These are phyloP conservation scores for Neonothopanus nambi DNA, from an alignment of 1,284 basidiomycete species.

Conservation along the genomic window DNA sequence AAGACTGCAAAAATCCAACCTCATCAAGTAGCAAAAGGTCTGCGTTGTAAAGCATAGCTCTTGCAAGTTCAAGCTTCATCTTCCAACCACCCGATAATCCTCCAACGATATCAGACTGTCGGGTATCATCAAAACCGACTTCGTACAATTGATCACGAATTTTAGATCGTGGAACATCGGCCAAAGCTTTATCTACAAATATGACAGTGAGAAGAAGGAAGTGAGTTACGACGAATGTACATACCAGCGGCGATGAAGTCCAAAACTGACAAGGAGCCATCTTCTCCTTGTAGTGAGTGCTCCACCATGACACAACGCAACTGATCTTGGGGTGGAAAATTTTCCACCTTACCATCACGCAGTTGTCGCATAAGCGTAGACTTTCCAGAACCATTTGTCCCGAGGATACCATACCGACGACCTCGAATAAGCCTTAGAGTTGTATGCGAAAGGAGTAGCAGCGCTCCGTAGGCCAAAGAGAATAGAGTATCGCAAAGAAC, in stretches of 20 bases:
- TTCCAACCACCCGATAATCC: constrained; percentile 99
- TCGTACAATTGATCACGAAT: constrained; percentile 79
- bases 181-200: constrained; percentile 58
- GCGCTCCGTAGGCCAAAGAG: constrained; percentile 95
- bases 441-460: constrained; percentile 95
- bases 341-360: constrained; percentile 93
- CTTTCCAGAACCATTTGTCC: constrained; percentile 95
- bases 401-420: constrained; percentile 92
- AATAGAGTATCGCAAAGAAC: constrained; percentile 92
- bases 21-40: constrained; percentile 91
- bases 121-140: constrained; percentile 89
- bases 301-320: constrained; percentile 94
- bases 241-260: constrained; percentile 87
- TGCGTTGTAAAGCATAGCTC: constrained; percentile 97
- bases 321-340: constrained; percentile 89
- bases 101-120: constrained; percentile 86
- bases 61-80: constrained; percentile 93
- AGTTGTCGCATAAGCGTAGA: constrained; percentile 96
- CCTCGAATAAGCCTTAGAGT: constrained; percentile 90
- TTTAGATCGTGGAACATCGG: constrained; percentile 59
- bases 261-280: constrained; percentile 76
- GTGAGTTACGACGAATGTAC: constrained; percentile 20
- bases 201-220: neutral
- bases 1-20: constrained; percentile 33
- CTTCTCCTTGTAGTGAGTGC: constrained; percentile 93